These are phyloP conservation scores for Cutaneotrichosporon dermatis DNA, from an alignment of 1,284 basidiomycete genomes.

Conservation along the genomic window DNA sequence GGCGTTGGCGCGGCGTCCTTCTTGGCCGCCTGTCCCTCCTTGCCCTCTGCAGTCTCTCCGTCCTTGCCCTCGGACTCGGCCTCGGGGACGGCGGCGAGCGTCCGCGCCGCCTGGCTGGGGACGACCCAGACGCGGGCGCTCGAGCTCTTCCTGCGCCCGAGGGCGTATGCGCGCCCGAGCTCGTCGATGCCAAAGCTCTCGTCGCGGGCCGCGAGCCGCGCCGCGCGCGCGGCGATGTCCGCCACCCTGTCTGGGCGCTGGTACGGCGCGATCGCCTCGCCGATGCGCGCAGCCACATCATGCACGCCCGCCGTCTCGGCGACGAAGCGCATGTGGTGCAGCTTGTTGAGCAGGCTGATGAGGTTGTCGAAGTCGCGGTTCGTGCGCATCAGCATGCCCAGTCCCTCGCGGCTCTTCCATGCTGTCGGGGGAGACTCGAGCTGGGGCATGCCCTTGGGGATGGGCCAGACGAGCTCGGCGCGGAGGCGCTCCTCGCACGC, in stretches of 20 bases:
- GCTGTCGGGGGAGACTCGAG: slow-evolving; percentile 56
- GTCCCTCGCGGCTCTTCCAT: slow-evolving; percentile 64
- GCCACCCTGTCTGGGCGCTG: slow-evolving; percentile 51
- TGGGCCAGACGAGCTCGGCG: slow-evolving; percentile 65
- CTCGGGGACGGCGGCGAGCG: not conserved
- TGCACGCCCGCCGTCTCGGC: slow-evolving; percentile 61
- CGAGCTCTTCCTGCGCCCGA: slow-evolving; percentile 80
- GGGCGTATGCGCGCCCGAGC: slow-evolving; percentile 71
- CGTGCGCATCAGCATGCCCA: slow-evolving; percentile 64
- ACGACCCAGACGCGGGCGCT: slow-evolving; percentile 91
- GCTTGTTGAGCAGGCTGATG: slow-evolving; percentile 62
- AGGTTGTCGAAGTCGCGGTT: slow-evolving; percentile 69
- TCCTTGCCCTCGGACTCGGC: not conserved
- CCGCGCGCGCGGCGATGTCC: not conserved
- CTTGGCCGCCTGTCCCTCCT: too few species aligned
- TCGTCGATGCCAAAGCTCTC: slow-evolving; percentile 59
- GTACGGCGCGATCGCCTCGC: slow-evolving; percentile 60
- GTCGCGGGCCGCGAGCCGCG: slow-evolving; percentile 4
- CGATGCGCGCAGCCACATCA: slow-evolving; percentile 58
- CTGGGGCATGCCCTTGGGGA: slow-evolving; percentile 64
- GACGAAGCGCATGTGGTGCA: slow-evolving; percentile 67
- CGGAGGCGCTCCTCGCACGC: slow-evolving; percentile 61
- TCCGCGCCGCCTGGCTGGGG: slow-evolving; percentile 54
- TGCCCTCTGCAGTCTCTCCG: not conserved
- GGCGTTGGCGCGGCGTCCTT: slow-evolving; percentile 1